phyloP scores from a whole-genome alignment of 225 moss, liverwort and hornwort species.

The Marchantia polymorpha region DNA sequence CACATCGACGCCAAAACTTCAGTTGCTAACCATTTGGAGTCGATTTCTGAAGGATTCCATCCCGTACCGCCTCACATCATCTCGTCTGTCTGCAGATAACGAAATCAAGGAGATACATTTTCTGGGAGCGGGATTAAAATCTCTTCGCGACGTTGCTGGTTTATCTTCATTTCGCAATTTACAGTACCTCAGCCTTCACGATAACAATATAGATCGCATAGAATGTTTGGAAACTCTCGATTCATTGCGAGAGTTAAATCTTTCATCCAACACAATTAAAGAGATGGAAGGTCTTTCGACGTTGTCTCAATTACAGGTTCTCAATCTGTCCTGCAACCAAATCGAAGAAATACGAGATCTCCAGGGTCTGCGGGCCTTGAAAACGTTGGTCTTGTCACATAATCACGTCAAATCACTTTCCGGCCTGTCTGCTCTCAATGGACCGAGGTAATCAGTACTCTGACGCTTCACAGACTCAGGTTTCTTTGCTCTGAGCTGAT shows the following conservation, averaged over 20 bases:
- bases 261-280: slow-evolving; percentile 74
- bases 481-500: neutral
- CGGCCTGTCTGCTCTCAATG: slow-evolving; percentile 66
- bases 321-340: slow-evolving; percentile 72
- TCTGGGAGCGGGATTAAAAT: slow-evolving; percentile 67
- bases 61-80: neutral
- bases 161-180: slow-evolving; percentile 54
- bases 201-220: slow-evolving; percentile 69
- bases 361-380: slow-evolving; percentile 51
- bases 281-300: slow-evolving; percentile 74
- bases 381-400: slow-evolving; percentile 70
- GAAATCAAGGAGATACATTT: slow-evolving; percentile 76
- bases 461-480: neutral
- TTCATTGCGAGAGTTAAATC: slow-evolving; percentile 62
- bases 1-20: no score
- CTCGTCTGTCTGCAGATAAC: slow-evolving; percentile 35
- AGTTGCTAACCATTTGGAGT: neutral
- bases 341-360: slow-evolving; percentile 62
- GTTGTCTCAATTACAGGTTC: slow-evolving; percentile 46
- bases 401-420: slow-evolving; percentile 56
- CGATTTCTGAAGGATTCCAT: neutral
- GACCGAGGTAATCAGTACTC: slow-evolving; percentile 40
- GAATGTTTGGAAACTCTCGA: slow-evolving; percentile 61
- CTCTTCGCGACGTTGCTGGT: slow-evolving; percentile 49
- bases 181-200: slow-evolving; percentile 75